Evolutionary conservation across 179 eudicot genomes (phyloP).

Genomic region (Sideroxylon spinosum): DNA sequence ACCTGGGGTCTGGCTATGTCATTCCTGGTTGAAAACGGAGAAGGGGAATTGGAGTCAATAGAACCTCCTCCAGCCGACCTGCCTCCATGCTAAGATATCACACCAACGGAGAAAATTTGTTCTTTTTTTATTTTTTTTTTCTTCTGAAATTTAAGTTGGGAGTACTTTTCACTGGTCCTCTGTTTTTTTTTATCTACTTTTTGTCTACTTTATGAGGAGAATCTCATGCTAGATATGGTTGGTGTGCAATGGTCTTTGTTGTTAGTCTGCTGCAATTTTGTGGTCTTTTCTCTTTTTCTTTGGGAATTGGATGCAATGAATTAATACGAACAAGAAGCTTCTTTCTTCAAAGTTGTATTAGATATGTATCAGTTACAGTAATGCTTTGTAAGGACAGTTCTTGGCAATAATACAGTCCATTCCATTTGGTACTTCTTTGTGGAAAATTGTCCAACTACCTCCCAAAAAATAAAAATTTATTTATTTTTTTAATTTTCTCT

Average conservation of each 20-base stretch:
- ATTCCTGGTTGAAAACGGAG: constrained; percentile 64
- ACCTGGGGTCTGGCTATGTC: constrained; percentile 75
- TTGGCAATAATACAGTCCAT: not conserved
- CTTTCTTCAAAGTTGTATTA: not conserved
- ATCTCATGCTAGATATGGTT: not conserved
- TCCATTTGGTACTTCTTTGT: not conserved
- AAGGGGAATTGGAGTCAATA: constrained; percentile 43
- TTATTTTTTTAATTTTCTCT: too few relatives aligned
- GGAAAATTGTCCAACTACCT: not conserved
- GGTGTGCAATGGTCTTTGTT: not conserved
- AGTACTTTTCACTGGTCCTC: not conserved
- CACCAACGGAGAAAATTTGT: not conserved
- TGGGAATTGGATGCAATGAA: not conserved
- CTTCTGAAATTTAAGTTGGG: not conserved
- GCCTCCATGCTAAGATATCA: constrained; percentile 34
- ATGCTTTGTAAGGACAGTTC: not conserved
- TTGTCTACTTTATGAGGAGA: not conserved
- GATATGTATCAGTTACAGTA: not conserved
- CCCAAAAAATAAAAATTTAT: too few relatives aligned
- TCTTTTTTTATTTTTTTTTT: not conserved
- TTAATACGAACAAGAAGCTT: not conserved
- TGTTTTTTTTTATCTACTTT: not conserved
- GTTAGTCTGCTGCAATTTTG: not conserved
- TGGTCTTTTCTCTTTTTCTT: not conserved
- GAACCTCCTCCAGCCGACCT: constrained; percentile 59